Base-by-base conservation (phyloP, 441 rosid species). In the Pelargonium cotyledonis region DNA sequence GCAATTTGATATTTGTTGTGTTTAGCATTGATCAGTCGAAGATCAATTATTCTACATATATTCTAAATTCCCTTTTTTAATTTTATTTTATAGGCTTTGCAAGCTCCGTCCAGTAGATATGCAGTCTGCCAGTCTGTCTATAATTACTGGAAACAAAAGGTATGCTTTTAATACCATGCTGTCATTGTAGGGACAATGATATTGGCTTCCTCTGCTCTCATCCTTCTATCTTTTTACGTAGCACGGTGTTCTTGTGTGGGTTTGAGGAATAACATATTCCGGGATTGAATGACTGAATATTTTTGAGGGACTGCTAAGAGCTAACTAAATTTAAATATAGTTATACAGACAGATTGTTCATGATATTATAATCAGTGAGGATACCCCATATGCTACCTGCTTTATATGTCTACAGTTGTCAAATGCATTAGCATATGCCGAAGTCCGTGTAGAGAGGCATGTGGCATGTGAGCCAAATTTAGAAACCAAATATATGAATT, bases 131-230 rank as follows among this genome's bases (percentile, higher is more conserved):
- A 90, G 77, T 83, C 87, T 66, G 89, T 91, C 70, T 95, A 79
- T 82, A 78, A 72, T 82, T 95, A 86, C 72, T 95, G 99, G 99
- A 92, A 85, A 80, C 86, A 92, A 8, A 95, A 95, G 99, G 99
- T 92, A 75, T 41, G 74, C 46, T 47, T 66, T 63, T 14, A 67
- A 46, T 66, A 55, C 51, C 46, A 21, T 41, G 63, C 29, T 62
- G 63, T 49, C 58, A 47, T 63, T 74, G 53, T 38, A 16, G 16
- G 60, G 23, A n/a, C 21, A 53, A 53, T 53, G 60, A 44, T 8
- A 44, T 12, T 44, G 49, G 1, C 11, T 12, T 44, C 12, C 49
- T n/a, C 16, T 53, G 60, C 15, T 12, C 15, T 16, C 18, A 53
- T 53, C 49, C 10, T 53, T 8, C 60, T 53, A 19, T 6, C 18